Conservation (phyloP, 2,329 filamentous ascomycete genomes). For the Monosporascus sp. region DNA sequence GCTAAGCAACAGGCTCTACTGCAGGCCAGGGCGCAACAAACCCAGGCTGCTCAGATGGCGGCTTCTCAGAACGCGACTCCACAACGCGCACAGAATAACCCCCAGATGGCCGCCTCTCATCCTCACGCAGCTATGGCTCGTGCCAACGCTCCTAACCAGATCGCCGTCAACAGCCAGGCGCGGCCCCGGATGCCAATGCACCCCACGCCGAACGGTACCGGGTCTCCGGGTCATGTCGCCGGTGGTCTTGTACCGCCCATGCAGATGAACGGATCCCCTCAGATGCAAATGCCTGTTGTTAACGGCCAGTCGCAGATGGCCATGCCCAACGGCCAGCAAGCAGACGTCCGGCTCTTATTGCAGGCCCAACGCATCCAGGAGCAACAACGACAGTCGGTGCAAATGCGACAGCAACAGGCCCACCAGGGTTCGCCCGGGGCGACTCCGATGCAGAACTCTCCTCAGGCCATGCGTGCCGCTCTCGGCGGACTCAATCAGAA, state of each 20-base stretch:
- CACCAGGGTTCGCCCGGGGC: constrained; percentile 33
- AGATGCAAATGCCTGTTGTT: constrained; percentile 63
- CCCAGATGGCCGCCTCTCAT: constrained; percentile 27
- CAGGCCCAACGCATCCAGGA: constrained; percentile 64
- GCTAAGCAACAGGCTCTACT: constrained; percentile 31
- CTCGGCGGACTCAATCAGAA: constrained; percentile 45
- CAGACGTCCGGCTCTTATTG: constrained; percentile 53
- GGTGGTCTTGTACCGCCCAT: constrained; percentile 48
- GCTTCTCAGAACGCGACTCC: constrained; percentile 34
- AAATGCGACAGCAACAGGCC: constrained; percentile 37
- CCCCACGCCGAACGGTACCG: constrained; percentile 45
- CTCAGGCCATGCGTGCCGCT: constrained; percentile 38
- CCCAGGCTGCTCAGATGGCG: constrained; percentile 40
- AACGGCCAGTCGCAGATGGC: constrained; percentile 58
- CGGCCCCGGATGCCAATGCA: constrained; percentile 51
- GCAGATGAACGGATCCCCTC: constrained; percentile 60
- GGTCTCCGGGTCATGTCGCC: constrained; percentile 42
- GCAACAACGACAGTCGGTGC: constrained; percentile 51
- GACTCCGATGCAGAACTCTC: constrained; percentile 30
- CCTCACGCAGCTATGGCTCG: constrained; percentile 33
- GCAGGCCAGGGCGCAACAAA: constrained; percentile 42
- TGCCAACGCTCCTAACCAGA: constrained; percentile 38
- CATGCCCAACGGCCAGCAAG: constrained; percentile 35
- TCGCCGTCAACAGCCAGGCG: constrained; percentile 40
- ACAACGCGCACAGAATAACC: constrained; percentile 31